These are phyloP conservation scores for Arabidopsis thaliana DNA, from an alignment of 345 rosid species.

Conservation along the genomic window TAIR10.1 NC_003071.7:16186501-16187000, in stretches of 20 bases:
- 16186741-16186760: conserved; percentile 94
- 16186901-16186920: neutral
- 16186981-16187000: neutral
- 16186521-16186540: too few relatives aligned
- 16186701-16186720: conserved; percentile 88
- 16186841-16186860: neutral
- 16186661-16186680: conserved; percentile 86
- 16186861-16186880: conserved; percentile 12
- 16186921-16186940: too few relatives aligned
- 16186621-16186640: conserved; percentile 25
- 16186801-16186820: conserved; percentile 18
- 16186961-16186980: neutral
- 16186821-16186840: conserved; percentile 31
- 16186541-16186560: too few relatives aligned
- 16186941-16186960: neutral
- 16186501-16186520: too few relatives aligned
- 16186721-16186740: conserved; percentile 98
- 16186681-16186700: conserved; percentile 83
- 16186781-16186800: neutral
- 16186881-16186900: conserved; percentile 9
- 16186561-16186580: neutral
- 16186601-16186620: neutral
- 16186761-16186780: conserved; percentile 55
- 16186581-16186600: neutral
- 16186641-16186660: conserved; percentile 41